Conservation (phyloP, 148 eudicot species). For the Vaccinium darrowii region DNA sequence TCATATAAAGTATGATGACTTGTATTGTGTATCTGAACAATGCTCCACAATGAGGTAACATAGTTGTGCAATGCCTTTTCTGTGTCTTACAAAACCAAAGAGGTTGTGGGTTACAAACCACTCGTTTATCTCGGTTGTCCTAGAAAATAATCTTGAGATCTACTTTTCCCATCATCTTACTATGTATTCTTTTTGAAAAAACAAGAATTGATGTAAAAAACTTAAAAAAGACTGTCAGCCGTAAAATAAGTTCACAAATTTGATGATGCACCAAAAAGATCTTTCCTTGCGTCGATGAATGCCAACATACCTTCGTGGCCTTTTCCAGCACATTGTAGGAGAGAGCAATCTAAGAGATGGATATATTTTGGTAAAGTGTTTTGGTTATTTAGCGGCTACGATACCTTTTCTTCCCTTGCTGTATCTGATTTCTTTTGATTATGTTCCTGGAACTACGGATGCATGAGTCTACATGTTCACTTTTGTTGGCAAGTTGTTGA, state of each 20-base stretch:
- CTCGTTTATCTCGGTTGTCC: background rate
- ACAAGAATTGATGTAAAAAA: background rate
- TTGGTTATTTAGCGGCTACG: background rate
- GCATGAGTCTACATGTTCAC: background rate
- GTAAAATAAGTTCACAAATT: background rate
- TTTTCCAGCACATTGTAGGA: background rate
- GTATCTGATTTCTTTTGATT: background rate
- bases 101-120: background rate
- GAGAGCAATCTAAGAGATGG: background rate
- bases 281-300: background rate
- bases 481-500: background rate
- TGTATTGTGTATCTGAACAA: no score
- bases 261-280: background rate
- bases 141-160: background rate
- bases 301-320: background rate
- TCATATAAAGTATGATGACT: no score
- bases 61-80: no score
- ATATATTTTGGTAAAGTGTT: background rate
- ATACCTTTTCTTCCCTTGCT: background rate
- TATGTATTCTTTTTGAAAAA: background rate
- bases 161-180: background rate
- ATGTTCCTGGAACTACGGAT: background rate
- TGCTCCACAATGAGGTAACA: no score
- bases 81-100: background rate
- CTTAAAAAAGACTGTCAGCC: background rate